Percentiles rank a stretch among this genome's conserved stretches.
Conservation (phyloP, 78 protist genomes). For the Speleostelium caveatum region DNA sequence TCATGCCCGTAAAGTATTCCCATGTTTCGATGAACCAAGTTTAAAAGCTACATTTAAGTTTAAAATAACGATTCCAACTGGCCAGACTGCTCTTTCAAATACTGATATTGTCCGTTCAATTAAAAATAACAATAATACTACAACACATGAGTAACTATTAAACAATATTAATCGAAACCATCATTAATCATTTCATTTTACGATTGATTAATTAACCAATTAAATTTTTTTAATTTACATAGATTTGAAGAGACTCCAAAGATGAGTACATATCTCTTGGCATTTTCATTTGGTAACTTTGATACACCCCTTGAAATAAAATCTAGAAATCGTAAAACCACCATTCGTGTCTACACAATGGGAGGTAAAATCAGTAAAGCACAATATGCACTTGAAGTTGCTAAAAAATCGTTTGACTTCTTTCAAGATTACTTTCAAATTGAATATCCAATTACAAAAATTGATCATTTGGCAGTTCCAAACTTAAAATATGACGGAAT, state of each 20-base stretch:
- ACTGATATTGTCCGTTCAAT: constrained; percentile 2
- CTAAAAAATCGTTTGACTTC: constrained; percentile 59
- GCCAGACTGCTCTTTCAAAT: constrained; percentile 69
- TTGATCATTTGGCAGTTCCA: constrained; percentile 87
- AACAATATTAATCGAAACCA: too few relatives aligned
- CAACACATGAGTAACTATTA: constrained; percentile 63
- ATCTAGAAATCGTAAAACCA: constrained; percentile 46
- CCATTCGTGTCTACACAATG: constrained; percentile 86
- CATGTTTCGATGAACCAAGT: constrained; percentile 94
- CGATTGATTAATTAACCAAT: constrained; percentile 37
- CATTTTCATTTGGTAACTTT: constrained; percentile 90
- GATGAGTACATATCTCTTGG: constrained; percentile 95
- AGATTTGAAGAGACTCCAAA: constrained; percentile 72
- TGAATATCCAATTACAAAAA: constrained; percentile 90
- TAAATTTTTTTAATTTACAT: background rate
- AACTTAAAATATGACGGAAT: constrained; percentile 92
- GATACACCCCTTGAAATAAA: constrained; percentile 75
- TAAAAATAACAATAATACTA: constrained; percentile 79
- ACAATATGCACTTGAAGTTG: constrained; percentile 88
- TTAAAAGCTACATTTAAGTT: constrained; percentile 89
- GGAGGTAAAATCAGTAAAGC: constrained; percentile 74
- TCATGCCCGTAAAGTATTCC: constrained; percentile 94
- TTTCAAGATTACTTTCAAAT: constrained; percentile 84
- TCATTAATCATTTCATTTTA: constrained; percentile 83
- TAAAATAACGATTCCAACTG: constrained; percentile 11